A percentile compares a stretch with the other conserved stretches of the same genome.
phyloP scores from a whole-genome alignment of 169 alveolate species.

The Plasmodium vivax region DNA sequence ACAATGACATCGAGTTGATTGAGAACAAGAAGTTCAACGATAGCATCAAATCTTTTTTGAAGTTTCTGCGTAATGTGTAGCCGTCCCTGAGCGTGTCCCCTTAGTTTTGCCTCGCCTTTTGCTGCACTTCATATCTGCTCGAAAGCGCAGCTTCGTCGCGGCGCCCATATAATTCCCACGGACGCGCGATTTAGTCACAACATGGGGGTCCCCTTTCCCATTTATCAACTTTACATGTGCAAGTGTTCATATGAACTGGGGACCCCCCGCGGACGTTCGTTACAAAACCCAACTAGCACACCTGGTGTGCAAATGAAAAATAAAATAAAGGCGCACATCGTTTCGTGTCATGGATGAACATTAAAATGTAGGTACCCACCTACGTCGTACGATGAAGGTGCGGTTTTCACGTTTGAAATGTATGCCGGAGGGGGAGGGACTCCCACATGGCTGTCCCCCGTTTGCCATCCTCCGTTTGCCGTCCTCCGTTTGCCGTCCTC shows the following conservation, averaged over 20 bases:
- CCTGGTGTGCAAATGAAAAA: neutral
- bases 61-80: slow-evolving; percentile 30
- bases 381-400: neutral
- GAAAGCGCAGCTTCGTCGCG: neutral
- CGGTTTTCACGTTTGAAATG: neutral
- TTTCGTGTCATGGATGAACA: neutral
- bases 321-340: neutral
- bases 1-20: slow-evolving; percentile 61
- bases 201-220: neutral
- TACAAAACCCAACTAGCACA: neutral
- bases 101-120: neutral
- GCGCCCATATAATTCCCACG: neutral
- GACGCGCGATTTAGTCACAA: neutral
- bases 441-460: neutral
- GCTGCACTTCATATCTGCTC: neutral
- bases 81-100: neutral
- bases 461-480: no score
- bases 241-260: neutral
- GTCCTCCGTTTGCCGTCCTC: no score
- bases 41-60: slow-evolving; percentile 33
- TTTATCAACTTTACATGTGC: neutral
- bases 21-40: slow-evolving; percentile 57
- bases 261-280: neutral
- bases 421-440: neutral
- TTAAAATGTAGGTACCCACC: neutral